These are phyloP conservation scores for Paramyrothecium roridum DNA, from an alignment of 2,329 filamentous ascomycete genomes.

Conservation along the genomic window DNA sequence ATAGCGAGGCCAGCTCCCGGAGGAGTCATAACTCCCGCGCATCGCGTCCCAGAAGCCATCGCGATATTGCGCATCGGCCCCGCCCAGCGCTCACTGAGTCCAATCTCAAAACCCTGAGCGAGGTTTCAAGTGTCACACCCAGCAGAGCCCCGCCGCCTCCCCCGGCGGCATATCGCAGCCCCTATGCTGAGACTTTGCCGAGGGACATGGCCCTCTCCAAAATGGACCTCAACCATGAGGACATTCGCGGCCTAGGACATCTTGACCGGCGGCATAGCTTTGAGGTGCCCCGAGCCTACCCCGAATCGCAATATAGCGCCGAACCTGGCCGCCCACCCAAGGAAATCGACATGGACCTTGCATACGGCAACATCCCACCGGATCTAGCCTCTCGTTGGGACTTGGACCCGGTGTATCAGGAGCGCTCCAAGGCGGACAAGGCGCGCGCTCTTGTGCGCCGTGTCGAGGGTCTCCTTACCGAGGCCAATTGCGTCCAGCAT, in stretches of 20 bases:
- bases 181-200: constrained; percentile 31
- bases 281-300: constrained; percentile 32
- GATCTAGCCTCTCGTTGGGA: constrained; percentile 54
- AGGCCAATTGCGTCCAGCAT: constrained; percentile 86
- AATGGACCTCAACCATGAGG: constrained; percentile 17
- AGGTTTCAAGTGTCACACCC: constrained; percentile 47
- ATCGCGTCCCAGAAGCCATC: constrained; percentile 25
- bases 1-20: constrained; percentile 38
- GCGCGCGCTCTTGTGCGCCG: constrained; percentile 62
- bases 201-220: constrained; percentile 39
- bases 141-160: constrained; percentile 39
- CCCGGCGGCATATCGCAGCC: constrained; percentile 34
- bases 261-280: constrained; percentile 15
- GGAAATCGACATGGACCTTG: constrained; percentile 84
- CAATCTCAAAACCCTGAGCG: constrained; percentile 52
- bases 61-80: constrained; percentile 23
- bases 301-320: constrained; percentile 34
- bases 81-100: constrained; percentile 44
- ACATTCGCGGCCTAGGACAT: constrained; percentile 9
- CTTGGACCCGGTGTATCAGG: constrained; percentile 46
- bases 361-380: constrained; percentile 80
- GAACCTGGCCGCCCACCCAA: constrained; percentile 24
- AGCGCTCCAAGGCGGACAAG: constrained; percentile 52
- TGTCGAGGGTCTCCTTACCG: constrained; percentile 75
- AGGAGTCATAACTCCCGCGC: constrained; percentile 37